Evolutionary conservation across 2,329 filamentous ascomycete genomes (phyloP).

Genomic region (Thermothelomyces thermophilus): DNA sequence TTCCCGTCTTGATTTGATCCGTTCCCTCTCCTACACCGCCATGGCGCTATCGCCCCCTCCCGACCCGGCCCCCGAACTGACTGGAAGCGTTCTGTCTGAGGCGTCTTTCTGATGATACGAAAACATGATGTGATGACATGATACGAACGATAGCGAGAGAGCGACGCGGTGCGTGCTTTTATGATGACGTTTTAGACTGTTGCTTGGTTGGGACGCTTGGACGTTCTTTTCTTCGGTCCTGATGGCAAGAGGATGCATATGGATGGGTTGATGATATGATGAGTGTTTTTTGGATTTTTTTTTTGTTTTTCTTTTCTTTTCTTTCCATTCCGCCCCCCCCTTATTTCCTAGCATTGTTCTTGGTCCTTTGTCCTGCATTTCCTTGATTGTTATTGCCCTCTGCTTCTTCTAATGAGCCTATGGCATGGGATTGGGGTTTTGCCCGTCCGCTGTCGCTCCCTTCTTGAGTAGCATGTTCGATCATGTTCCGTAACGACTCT

Average conservation of each 20-base stretch:
- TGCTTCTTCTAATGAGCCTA: constrained; percentile 4
- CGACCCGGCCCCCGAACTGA: too few relatives aligned
- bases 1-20: too few relatives aligned
- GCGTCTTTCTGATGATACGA: not conserved
- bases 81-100: too few relatives aligned
- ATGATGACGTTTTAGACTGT: constrained; percentile 5
- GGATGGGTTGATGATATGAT: not conserved
- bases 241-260: not conserved
- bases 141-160: not conserved
- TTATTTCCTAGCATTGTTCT: not conserved
- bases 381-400: not conserved
- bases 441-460: not conserved
- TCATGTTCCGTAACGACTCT: constrained; percentile 13
- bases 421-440: constrained; percentile 3
- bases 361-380: constrained; percentile 1
- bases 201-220: not conserved
- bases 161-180: not conserved
- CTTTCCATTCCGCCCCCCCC: too few relatives aligned
- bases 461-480: not conserved
- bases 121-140: not conserved
- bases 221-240: not conserved
- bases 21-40: not conserved
- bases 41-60: too few relatives aligned
- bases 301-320: constrained; percentile 2
- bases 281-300: constrained; percentile 9